Percentiles rank a stretch among this genome's conserved stretches.
phyloP scores from a whole-genome alignment of 2,329 filamentous ascomycete species.

The Rhytidhysteron rufulum region DNA sequence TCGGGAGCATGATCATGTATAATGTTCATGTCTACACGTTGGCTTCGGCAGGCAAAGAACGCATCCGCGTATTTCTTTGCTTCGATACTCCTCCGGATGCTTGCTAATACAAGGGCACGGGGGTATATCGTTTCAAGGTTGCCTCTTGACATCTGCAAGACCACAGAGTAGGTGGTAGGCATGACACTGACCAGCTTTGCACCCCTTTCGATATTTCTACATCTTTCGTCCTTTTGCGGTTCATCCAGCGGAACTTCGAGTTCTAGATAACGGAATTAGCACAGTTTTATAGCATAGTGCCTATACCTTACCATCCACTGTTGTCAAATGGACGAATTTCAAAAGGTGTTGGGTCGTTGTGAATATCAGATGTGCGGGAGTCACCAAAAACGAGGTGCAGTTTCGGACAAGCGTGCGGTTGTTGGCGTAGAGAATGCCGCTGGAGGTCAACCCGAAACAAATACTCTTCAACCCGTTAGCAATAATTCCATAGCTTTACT shows the following conservation, averaged over 20 bases:
- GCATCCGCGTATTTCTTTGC: conserved; percentile 76
- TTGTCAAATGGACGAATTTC: conserved; percentile 83
- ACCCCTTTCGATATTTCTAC: conserved; percentile 86
- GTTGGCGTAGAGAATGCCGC: conserved; percentile 76
- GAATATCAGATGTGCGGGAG: conserved; percentile 77
- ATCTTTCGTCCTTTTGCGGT: conserved; percentile 87
- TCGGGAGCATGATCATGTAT: conserved; percentile 87
- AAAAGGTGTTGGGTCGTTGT: conserved; percentile 90
- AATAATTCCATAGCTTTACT: background rate
- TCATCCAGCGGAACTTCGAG: conserved; percentile 83
- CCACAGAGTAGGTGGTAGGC: conserved; percentile 78
- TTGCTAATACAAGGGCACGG: conserved; percentile 84
- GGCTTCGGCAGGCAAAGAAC: conserved; percentile 83
- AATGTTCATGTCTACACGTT: conserved; percentile 97
- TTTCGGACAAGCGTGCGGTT: conserved; percentile 72
- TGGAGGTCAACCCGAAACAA: conserved; percentile 65
- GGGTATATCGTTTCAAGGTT: conserved; percentile 96
- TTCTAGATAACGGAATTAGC: conserved; percentile 47
- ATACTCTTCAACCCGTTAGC: conserved; percentile 34
- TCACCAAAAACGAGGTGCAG: conserved; percentile 86
- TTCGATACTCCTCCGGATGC: conserved; percentile 78
- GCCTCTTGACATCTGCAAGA: conserved; percentile 92
- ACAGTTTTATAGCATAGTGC: background rate
- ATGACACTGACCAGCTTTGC: conserved; percentile 83
- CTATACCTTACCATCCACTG: conserved; percentile 54